Evolutionary conservation across 441 rosid species (phyloP).

Genomic region (Gossypium gossypioides): DNA sequence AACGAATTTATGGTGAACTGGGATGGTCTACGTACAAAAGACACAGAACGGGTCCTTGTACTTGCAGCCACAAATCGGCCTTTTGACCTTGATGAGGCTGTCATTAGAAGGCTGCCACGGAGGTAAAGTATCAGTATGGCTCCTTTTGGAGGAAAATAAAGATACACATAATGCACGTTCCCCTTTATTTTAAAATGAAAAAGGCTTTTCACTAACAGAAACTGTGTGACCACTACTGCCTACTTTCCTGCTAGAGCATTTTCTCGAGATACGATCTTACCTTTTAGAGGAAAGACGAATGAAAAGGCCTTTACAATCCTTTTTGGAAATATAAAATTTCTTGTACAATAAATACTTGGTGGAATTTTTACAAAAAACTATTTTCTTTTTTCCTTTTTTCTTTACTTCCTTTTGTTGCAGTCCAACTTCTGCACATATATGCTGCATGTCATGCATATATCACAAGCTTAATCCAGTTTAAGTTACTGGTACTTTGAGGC

Average conservation of each 20-base stretch:
- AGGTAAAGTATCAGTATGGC: slow-evolving; percentile 32
- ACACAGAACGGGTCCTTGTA: slow-evolving; percentile 68
- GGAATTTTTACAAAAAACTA: not conserved
- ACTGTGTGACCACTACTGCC: not conserved
- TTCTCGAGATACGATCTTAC: not conserved
- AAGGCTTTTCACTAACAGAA: not conserved
- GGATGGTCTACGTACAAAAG: slow-evolving; percentile 86
- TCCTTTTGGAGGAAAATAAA: not conserved
- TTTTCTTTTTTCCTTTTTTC: not conserved
- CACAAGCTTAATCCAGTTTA: slow-evolving; percentile 1
- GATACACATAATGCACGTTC: not conserved
- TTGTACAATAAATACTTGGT: not conserved
- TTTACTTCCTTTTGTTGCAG: not conserved
- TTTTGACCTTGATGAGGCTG: slow-evolving; percentile 93
- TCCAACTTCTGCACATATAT: not conserved
- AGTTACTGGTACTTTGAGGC: not conserved
- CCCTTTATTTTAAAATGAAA: not conserved
- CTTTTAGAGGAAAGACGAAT: not conserved
- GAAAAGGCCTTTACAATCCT: not conserved
- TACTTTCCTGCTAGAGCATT: not conserved
- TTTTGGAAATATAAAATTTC: not conserved
- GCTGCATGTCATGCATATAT: not conserved
- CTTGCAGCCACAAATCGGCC: slow-evolving; percentile 95
- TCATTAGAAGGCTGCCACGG: slow-evolving; percentile 77
- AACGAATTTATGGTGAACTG: slow-evolving; percentile 94